Evolutionary conservation across 2,329 filamentous ascomycete species (phyloP).

Genomic region (Trematosphaeria pertusa): DNA sequence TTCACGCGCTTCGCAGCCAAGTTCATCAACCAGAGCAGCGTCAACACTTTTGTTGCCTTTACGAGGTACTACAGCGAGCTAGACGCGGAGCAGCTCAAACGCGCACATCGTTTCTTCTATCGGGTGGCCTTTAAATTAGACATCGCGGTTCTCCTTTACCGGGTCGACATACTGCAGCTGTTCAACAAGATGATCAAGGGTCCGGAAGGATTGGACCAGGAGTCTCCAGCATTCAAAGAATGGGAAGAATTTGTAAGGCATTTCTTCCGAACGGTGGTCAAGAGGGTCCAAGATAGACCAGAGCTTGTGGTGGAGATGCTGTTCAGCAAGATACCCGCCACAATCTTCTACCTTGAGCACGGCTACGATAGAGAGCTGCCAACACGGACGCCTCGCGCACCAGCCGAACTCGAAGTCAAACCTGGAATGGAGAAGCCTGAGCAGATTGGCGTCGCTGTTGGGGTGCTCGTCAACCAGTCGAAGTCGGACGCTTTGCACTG

Average conservation of each 20-base stretch:
- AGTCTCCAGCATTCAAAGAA: constrained; percentile 75
- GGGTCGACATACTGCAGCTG: constrained; percentile 87
- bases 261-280: constrained; percentile 79
- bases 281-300: constrained; percentile 84
- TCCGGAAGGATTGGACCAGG: constrained; percentile 74
- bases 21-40: constrained; percentile 82
- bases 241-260: constrained; percentile 92
- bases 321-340: constrained; percentile 88
- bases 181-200: constrained; percentile 94
- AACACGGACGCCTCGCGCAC: constrained; percentile 70
- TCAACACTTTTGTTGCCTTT: constrained; percentile 88
- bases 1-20: constrained; percentile 82
- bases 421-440: constrained; percentile 68
- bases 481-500: constrained; percentile 79
- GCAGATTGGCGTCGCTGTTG: constrained; percentile 81
- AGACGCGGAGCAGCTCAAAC: constrained; percentile 80
- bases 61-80: constrained; percentile 83
- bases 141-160: constrained; percentile 84
- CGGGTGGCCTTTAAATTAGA: constrained; percentile 95
- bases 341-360: constrained; percentile 86
- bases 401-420: constrained; percentile 84
- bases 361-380: constrained; percentile 83
- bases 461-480: constrained; percentile 79
- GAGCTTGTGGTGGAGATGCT: constrained; percentile 89
- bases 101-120: constrained; percentile 92